These are phyloP conservation scores for Punctularia strigosozonata DNA, from an alignment of 768 basidiomycete genomes.

Conservation along the genomic window DNA sequence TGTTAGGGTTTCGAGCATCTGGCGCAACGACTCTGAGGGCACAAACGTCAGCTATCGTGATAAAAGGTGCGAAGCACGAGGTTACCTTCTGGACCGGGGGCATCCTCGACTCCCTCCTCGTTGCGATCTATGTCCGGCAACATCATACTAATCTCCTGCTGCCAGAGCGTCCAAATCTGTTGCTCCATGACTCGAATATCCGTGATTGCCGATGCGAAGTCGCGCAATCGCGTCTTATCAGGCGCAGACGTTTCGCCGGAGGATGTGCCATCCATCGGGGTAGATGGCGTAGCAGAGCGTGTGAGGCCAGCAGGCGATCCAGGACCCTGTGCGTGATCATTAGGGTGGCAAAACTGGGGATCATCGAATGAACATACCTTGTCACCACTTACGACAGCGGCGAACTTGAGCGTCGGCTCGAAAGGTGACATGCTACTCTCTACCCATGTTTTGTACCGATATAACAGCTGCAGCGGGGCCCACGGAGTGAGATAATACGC, in stretches of 20 bases:
- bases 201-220: conserved; percentile 52
- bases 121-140: conserved; percentile 33
- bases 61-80: conserved; percentile 3
- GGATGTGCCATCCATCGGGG: conserved; percentile 29
- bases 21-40: neutral
- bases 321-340: neutral
- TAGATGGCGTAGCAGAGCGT: conserved; percentile 42
- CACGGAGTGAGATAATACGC: conserved; percentile 1
- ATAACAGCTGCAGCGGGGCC: conserved; percentile 46
- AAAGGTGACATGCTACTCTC: conserved; percentile 35
- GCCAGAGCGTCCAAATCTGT: conserved; percentile 51
- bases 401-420: conserved; percentile 25
- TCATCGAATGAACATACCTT: conserved; percentile 15
- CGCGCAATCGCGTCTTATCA: conserved; percentile 56
- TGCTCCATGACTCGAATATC: conserved; percentile 53
- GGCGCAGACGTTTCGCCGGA: conserved; percentile 42
- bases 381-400: conserved; percentile 21
- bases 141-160: conserved; percentile 49
- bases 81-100: conserved; percentile 39
- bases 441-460: conserved; percentile 75
- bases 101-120: conserved; percentile 21
- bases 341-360: neutral
- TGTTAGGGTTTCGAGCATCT: conserved; percentile 29
- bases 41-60: conserved; percentile 2
- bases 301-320: conserved; percentile 10